phyloP scores from a whole-genome alignment of 768 basidiomycete species.

The Lactarius indigo region DNA sequence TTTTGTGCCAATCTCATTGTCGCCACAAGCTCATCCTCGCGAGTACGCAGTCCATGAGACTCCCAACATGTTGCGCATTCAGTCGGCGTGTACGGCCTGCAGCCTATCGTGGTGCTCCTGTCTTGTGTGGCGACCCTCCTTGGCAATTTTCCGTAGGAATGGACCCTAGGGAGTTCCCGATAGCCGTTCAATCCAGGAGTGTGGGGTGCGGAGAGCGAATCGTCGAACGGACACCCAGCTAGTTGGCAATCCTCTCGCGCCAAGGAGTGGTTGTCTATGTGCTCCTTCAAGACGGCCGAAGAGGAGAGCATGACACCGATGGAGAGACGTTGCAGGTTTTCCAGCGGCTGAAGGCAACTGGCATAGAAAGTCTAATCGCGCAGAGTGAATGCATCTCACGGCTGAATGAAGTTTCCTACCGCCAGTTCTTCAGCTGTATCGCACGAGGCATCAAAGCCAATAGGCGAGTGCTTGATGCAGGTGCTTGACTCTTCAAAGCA shows the following conservation, averaged over 20 bases:
- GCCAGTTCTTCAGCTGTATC: slow-evolving; percentile 42
- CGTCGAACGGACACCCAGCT: slow-evolving; percentile 7
- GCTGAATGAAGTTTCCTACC: slow-evolving; percentile 40
- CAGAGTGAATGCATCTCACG: slow-evolving; percentile 1
- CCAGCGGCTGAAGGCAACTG: slow-evolving; percentile 44
- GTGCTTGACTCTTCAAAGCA: slow-evolving; percentile 63
- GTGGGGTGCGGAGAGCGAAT: slow-evolving; percentile 21
- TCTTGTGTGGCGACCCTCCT: background rate
- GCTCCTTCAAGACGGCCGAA: slow-evolving; percentile 45
- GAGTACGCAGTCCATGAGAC: slow-evolving; percentile 14
- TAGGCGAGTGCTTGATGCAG: slow-evolving; percentile 56
- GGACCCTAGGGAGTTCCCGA: slow-evolving; percentile 4
- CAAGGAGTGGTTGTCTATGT: slow-evolving; percentile 39
- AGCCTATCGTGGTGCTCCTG: background rate
- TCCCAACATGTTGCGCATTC: slow-evolving; percentile 25
- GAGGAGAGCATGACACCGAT: slow-evolving; percentile 64
- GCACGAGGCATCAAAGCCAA: slow-evolving; percentile 45
- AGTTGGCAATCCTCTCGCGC: slow-evolving; percentile 4
- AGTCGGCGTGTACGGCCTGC: slow-evolving; percentile 21
- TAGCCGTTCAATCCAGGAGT: slow-evolving; percentile 13
- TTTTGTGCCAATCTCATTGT: slow-evolving; percentile 25
- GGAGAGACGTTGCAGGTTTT: slow-evolving; percentile 46
- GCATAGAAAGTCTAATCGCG: slow-evolving; percentile 41
- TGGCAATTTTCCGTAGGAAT: slow-evolving; percentile 20
- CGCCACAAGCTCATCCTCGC: slow-evolving; percentile 23